phyloP scores from a whole-genome alignment of 805 yeast species.

The Komagataella pseudopastoris region DNA sequence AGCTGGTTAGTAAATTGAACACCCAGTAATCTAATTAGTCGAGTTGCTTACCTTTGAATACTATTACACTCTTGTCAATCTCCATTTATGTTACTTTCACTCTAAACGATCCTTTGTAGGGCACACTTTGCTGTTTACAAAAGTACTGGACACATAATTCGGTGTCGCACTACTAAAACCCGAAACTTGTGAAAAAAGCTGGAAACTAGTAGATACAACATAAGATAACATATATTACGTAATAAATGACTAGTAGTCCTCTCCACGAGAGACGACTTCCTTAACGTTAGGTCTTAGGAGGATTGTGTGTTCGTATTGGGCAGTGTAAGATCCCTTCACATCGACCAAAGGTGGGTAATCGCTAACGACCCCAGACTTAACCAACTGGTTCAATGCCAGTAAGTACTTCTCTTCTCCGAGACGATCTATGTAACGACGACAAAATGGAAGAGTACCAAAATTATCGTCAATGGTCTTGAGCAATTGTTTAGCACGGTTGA shows the following conservation, averaged over 20 bases:
- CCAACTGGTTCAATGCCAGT: conserved; percentile 74
- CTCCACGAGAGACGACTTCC: conserved; percentile 93
- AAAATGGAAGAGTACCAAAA: conserved; percentile 93
- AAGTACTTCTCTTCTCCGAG: conserved; percentile 86
- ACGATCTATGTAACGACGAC: conserved; percentile 88
- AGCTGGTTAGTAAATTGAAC: conserved; percentile 2
- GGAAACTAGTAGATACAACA: background rate
- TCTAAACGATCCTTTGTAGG: background rate
- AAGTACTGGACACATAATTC: background rate
- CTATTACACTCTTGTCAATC: conserved; percentile 59
- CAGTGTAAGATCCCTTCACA: conserved; percentile 75
- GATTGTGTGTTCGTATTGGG: conserved; percentile 93
- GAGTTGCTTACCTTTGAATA: conserved; percentile 57
- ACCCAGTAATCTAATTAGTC: conserved; percentile 1
- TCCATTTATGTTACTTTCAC: conserved; percentile 29
- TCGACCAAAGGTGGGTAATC: conserved; percentile 93
- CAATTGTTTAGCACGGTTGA: conserved; percentile 58
- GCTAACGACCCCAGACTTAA: conserved; percentile 74
- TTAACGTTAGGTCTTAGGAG: conserved; percentile 81
- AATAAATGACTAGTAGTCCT: conserved; percentile 49
- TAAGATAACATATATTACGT: background rate
- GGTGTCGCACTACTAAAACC: background rate
- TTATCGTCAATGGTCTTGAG: conserved; percentile 58
- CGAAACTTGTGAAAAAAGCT: background rate
- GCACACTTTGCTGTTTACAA: background rate